phyloP scores from a whole-genome alignment of 768 basidiomycete genomes.

The Trametes meyenii region DNA sequence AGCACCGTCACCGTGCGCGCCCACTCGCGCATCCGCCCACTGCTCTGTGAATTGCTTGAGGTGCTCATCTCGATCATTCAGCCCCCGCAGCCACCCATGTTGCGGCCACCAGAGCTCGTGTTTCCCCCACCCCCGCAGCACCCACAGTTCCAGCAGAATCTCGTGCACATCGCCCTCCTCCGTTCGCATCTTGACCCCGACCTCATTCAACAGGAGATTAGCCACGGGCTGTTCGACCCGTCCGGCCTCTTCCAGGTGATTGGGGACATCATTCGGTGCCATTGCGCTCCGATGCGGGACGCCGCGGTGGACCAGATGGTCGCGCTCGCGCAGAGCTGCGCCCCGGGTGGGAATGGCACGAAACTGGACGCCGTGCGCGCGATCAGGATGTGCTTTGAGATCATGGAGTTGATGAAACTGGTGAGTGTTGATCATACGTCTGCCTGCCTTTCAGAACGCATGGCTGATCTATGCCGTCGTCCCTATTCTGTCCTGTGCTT shows the following conservation, averaged over 20 bases:
- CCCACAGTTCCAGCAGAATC: conserved; percentile 62
- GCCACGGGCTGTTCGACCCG: conserved; percentile 76
- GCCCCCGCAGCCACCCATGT: conserved; percentile 42
- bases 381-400: conserved; percentile 82
- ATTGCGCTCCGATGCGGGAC: conserved; percentile 95
- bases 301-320: conserved; percentile 84
- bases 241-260: conserved; percentile 77
- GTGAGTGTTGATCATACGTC: conserved; percentile 50
- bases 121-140: conserved; percentile 61
- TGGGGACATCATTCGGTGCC: conserved; percentile 80
- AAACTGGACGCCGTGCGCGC: conserved; percentile 71
- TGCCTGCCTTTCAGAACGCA: conserved; percentile 13
- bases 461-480: conserved; percentile 8
- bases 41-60: conserved; percentile 77
- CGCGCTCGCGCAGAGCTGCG: conserved; percentile 59
- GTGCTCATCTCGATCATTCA: conserved; percentile 85
- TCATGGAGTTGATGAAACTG: conserved; percentile 94
- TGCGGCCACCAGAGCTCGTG: conserved; percentile 50
- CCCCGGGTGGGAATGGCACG: conserved; percentile 54
- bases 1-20: conserved; percentile 59
- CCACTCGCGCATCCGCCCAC: conserved; percentile 69
- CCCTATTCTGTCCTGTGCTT: background rate
- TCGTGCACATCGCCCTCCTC: conserved; percentile 67
- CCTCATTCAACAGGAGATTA: conserved; percentile 81
- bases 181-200: conserved; percentile 79